Evolutionary conservation across 2,329 filamentous ascomycete species (phyloP), one percentile per base, ranked within the genome.

Genomic region (Clarireedia hainanense): DNA sequence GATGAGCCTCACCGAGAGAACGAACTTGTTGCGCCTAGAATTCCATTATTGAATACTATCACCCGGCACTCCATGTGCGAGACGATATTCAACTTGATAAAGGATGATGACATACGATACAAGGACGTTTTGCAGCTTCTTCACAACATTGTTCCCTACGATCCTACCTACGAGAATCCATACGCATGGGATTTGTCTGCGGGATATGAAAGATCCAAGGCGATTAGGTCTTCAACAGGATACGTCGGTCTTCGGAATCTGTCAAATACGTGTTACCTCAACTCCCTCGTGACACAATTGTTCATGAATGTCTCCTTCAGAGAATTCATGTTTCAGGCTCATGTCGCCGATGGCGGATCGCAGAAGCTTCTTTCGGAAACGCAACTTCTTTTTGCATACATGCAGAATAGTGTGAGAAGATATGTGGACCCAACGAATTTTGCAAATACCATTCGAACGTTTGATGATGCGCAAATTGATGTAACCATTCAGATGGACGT

Each of bases 221-320:
- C 83, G 15, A 79, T 95, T n/a, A 83, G 90, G 59, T 84, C 89
- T 2, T 73, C 81, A 1, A 88, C 88, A 60, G 91, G 90, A 20
- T 95, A 95, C 68, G 83, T 88, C n/a, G 94, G 94, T 1, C 72
- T 99, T n/a, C 80, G 80, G 56, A 99, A 99, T 65, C 79, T 96
- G 15, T 94, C 90, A 9, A 96, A 96, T 68, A 97, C 95, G 0
- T 99, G 94, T 72, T 99, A 99, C 69, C 80, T 97, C 68, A 99
- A 99, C 69, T 97, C 94, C 0, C 76, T 99, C 0, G 79, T 97
- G 58, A 92, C 91, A 0, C 94, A 99, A 68, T 80, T 99, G 0
- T 99, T 92, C 75, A 97, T 96, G 90, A 97, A 99, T 67, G 74
- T 88, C 15, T 79, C 83, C 6, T 97, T 99, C 66, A 85, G 94